Percentiles rank a stretch among this genome's conserved stretches.
Conservation (phyloP, 208 protist genomes). For the Strigomonas galati region DNA sequence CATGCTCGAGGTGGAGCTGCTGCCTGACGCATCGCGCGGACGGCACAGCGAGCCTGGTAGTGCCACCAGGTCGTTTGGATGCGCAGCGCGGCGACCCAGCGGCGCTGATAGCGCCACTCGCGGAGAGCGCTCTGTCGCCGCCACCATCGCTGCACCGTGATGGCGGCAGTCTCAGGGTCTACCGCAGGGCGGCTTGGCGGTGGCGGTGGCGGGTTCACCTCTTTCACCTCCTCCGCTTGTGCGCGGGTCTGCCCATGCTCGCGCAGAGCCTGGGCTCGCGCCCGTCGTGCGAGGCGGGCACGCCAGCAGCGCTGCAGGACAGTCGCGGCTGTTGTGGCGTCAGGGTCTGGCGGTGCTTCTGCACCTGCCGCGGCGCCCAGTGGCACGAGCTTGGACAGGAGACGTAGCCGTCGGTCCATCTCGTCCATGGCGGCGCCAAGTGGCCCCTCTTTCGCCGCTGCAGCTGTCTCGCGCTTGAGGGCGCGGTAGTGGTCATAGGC, state of each 20-base stretch:
- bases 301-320: not conserved
- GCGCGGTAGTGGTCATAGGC: not conserved
- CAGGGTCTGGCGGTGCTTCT: too few species aligned
- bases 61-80: constrained; percentile 52
- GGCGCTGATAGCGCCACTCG: constrained; percentile 6
- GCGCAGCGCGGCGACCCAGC: not conserved
- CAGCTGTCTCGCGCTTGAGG: too few species aligned
- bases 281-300: too few species aligned
- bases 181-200: too few species aligned
- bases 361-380: too few species aligned
- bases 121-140: constrained; percentile 18
- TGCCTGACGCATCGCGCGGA: not conserved
- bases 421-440: not conserved
- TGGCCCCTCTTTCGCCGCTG: too few species aligned
- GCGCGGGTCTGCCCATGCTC: constrained; percentile 24
- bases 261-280: not conserved
- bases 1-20: constrained; percentile 11
- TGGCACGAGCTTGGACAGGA: too few species aligned
- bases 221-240: constrained; percentile 15
- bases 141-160: constrained; percentile 25
- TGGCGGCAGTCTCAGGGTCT: too few species aligned
- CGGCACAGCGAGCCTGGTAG: constrained; percentile 11
- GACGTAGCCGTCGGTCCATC: not conserved
- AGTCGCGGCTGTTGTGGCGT: too few species aligned
- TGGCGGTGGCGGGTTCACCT: constrained; percentile 10